Percentiles rank a stretch among this genome's conserved stretches.
phyloP scores from a whole-genome alignment of 306 rosid genomes.

The Phaseolus lunatus region DNA sequence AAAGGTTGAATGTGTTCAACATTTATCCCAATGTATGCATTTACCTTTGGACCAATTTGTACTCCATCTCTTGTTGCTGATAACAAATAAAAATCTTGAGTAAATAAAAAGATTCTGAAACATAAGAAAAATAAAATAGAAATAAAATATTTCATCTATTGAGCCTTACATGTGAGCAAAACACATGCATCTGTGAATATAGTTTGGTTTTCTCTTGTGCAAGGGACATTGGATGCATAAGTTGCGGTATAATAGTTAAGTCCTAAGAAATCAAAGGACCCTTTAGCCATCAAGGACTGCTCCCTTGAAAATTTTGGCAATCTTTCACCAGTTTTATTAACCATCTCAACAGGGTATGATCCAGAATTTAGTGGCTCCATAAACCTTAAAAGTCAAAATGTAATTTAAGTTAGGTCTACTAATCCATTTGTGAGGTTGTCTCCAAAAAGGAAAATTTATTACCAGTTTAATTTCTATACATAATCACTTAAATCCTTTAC shows the following conservation, averaged over 20 bases:
- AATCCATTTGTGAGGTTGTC: not conserved
- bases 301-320: constrained; percentile 52
- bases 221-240: constrained; percentile 43
- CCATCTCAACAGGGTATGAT: constrained; percentile 55
- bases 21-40: not conserved
- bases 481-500: too few relatives aligned
- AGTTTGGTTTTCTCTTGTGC: constrained; percentile 16
- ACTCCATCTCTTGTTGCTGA: constrained; percentile 39
- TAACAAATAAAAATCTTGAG: constrained; percentile 23
- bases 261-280: constrained; percentile 63
- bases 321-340: constrained; percentile 36
- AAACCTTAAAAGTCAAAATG: constrained; percentile 42
- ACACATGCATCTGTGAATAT: constrained; percentile 37
- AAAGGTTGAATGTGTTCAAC: not conserved
- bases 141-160: constrained; percentile 21
- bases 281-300: constrained; percentile 43
- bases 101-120: not conserved
- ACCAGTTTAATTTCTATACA: too few relatives aligned
- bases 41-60: constrained; percentile 44
- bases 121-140: not conserved
- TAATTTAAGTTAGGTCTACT: not conserved
- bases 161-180: constrained; percentile 40
- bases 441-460: not conserved
- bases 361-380: constrained; percentile 58
- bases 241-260: constrained; percentile 51